Evolutionary conservation across 2,329 filamentous ascomycete species (phyloP).

Genomic region (Sporothrix humicola): DNA sequence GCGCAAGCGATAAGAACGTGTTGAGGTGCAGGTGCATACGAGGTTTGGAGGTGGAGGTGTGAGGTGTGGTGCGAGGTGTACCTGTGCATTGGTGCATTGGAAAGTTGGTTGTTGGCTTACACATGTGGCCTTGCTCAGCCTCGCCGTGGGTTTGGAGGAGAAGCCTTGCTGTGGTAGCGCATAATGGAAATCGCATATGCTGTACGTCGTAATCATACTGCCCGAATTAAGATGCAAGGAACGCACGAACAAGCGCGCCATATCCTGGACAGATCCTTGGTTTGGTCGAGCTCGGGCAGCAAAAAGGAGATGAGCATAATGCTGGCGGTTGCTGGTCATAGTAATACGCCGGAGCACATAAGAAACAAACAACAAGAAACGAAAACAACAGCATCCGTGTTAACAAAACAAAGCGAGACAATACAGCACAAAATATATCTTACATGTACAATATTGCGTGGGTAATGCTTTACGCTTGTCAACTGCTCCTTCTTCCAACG

Average conservation of each 20-base stretch:
- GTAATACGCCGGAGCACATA: neutral
- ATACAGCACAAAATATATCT: neutral
- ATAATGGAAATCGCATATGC: neutral
- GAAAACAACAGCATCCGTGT: neutral
- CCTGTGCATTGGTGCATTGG: neutral
- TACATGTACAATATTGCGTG: too few species aligned
- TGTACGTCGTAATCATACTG: neutral
- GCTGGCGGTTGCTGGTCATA: neutral
- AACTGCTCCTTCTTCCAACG: neutral
- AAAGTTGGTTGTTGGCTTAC: neutral
- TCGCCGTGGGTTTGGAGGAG: neutral
- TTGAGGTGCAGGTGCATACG: neutral
- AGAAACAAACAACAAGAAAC: neutral
- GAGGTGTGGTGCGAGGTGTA: neutral
- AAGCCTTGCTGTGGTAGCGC: slow-evolving; percentile 10
- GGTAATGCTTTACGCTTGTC: too few species aligned
- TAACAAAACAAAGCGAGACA: slow-evolving; percentile 7
- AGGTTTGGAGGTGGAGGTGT: neutral
- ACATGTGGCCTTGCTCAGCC: slow-evolving; percentile 9
- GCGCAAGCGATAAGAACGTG: neutral
- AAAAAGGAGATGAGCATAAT: neutral
- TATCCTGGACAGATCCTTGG: neutral
- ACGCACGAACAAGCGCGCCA: neutral
- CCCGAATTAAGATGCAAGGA: neutral
- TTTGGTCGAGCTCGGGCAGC: slow-evolving; percentile 16